A percentile compares a stretch with the other conserved stretches of the same genome.
These are phyloP conservation scores for Aureobasidium sp. DNA, from an alignment of 2,329 filamentous ascomycete species.

Conservation along the genomic window DNA sequence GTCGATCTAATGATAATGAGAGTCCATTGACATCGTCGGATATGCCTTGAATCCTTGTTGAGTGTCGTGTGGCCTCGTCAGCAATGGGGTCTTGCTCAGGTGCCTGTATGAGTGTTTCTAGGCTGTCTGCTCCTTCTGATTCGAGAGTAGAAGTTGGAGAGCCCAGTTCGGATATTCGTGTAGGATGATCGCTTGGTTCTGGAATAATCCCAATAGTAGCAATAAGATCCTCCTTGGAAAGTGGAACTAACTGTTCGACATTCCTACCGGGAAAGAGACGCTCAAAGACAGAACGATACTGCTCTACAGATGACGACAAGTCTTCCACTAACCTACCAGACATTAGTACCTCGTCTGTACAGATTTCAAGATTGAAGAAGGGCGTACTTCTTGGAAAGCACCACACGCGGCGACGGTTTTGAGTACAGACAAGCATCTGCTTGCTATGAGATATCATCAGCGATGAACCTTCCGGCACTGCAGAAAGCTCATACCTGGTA, in stretches of 20 bases:
- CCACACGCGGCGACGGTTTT: constrained; percentile 79
- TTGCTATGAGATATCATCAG: constrained; percentile 43
- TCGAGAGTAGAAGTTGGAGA: constrained; percentile 23
- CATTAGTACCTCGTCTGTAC: constrained; percentile 50
- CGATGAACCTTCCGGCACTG: background rate
- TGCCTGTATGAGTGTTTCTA: constrained; percentile 74
- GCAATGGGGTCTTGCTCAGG: constrained; percentile 70
- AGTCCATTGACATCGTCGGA: constrained; percentile 38
- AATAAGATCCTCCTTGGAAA: constrained; percentile 51
- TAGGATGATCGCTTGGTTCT: background rate
- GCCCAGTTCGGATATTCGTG: background rate
- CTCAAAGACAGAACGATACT: constrained; percentile 47
- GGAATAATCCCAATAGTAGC: constrained; percentile 29
- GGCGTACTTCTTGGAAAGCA: constrained; percentile 74
- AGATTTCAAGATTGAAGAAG: constrained; percentile 26
- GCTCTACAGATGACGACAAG: constrained; percentile 55
- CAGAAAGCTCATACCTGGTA: constrained; percentile 56
- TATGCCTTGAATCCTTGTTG: constrained; percentile 46
- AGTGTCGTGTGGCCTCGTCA: constrained; percentile 64
- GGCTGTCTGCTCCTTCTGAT: constrained; percentile 57
- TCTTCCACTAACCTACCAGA: constrained; percentile 57
- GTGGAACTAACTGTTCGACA: constrained; percentile 41
- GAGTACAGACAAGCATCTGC: constrained; percentile 84
- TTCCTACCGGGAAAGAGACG: constrained; percentile 49
- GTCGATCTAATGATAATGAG: constrained; percentile 33